These are phyloP conservation scores for Suillus luteus DNA, from an alignment of 768 basidiomycete genomes.

Conservation along the genomic window DNA sequence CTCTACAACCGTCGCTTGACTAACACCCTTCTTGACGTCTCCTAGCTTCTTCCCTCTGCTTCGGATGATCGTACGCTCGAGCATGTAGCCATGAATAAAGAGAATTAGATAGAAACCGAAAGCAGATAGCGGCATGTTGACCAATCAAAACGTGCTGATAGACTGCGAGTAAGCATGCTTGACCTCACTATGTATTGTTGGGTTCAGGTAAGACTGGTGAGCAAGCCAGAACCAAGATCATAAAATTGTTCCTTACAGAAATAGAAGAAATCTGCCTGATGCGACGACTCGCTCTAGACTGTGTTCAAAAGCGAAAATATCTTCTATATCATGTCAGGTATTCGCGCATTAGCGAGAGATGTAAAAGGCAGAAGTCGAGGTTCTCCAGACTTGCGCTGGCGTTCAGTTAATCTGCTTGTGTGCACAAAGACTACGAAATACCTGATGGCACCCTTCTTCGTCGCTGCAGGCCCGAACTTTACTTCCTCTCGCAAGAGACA, in stretches of 20 bases:
- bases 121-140: constrained; percentile 36
- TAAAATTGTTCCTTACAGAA: constrained; percentile 18
- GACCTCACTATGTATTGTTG: constrained; percentile 31
- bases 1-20: neutral
- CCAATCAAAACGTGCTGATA: constrained; percentile 41
- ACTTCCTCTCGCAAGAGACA: constrained; percentile 97
- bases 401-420: constrained; percentile 13
- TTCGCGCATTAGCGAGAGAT: constrained; percentile 93
- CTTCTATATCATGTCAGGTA: constrained; percentile 81
- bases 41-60: constrained; percentile 17
- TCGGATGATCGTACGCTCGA: too few species aligned
- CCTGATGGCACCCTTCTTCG: constrained; percentile 68
- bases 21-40: constrained; percentile 34
- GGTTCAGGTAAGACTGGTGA: constrained; percentile 25
- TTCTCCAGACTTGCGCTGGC: constrained; percentile 53
- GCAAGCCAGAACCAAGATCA: neutral
- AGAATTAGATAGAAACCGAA: constrained; percentile 35
- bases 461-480: constrained; percentile 85
- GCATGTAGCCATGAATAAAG: constrained; percentile 38
- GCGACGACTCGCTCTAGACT: constrained; percentile 87
- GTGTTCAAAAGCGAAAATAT: constrained; percentile 75
- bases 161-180: constrained; percentile 40
- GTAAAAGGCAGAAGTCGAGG: constrained; percentile 92
- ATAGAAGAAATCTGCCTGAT: constrained; percentile 44
- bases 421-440: constrained; percentile 27